These are phyloP conservation scores for Mycena polygramma DNA, from an alignment of 768 basidiomycete species.

Conservation along the genomic window DNA sequence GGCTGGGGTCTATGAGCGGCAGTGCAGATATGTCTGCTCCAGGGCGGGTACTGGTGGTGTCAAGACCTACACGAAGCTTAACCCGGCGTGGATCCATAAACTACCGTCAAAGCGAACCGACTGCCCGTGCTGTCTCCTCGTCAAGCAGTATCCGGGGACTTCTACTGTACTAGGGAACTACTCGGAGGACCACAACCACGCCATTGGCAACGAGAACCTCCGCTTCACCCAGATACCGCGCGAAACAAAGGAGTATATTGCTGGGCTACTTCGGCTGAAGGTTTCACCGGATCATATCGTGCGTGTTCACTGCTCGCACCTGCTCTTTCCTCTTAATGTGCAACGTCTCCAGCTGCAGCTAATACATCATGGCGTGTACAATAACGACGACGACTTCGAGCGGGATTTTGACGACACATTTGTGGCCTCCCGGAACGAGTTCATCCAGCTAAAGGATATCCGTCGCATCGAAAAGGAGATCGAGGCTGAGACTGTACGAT, in stretches of 20 bases:
- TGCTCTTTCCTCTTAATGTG: not conserved
- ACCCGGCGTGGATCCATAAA: not conserved
- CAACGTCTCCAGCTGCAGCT: slow-evolving; percentile 6
- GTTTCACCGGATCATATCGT: slow-evolving; percentile 10
- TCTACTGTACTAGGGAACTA: not conserved
- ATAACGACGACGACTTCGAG: slow-evolving; percentile 2
- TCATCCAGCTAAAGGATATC: slow-evolving; percentile 12
- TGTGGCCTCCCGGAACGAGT: slow-evolving; percentile 2
- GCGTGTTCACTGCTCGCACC: not conserved
- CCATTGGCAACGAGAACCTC: not conserved
- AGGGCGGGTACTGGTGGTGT: not conserved
- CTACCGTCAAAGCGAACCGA: not conserved
- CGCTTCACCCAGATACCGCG: not conserved
- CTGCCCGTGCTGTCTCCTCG: not conserved
- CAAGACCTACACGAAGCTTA: not conserved
- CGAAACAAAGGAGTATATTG: slow-evolving; percentile 8
- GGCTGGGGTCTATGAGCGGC: not conserved
- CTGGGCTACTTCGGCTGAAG: slow-evolving; percentile 10
- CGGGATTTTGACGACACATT: not conserved
- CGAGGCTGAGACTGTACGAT: slow-evolving; percentile 26
- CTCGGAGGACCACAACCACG: not conserved
- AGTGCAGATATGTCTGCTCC: not conserved
- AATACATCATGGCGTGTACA: slow-evolving; percentile 14
- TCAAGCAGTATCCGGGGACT: not conserved
- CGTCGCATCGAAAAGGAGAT: not conserved